Evolutionary conservation across 2,329 filamentous ascomycete species (phyloP).

Genomic region (Aspergillus terreus): DNA sequence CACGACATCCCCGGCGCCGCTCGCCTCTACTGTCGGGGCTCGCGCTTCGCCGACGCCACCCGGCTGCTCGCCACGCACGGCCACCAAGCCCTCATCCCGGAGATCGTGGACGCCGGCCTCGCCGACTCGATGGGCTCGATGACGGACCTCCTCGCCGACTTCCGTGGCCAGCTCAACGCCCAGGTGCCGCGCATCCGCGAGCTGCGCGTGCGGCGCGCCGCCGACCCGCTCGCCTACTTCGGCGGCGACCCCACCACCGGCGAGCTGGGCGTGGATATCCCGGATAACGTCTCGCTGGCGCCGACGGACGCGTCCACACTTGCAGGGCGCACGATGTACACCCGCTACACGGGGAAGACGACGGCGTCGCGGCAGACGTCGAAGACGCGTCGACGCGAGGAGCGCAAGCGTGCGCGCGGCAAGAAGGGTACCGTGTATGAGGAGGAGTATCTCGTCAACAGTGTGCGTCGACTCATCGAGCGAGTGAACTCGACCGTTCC

Average conservation of each 20-base stretch:
- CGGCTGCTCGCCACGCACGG: conserved; percentile 65
- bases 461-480: conserved; percentile 76
- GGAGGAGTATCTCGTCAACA: conserved; percentile 93
- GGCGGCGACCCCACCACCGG: conserved; percentile 65
- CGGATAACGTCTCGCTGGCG: conserved; percentile 88
- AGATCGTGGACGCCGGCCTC: conserved; percentile 72
- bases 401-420: conserved; percentile 88
- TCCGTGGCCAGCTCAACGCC: conserved; percentile 75
- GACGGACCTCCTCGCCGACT: conserved; percentile 91
- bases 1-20: conserved; percentile 66
- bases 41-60: conserved; percentile 83
- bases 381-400: conserved; percentile 84
- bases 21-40: conserved; percentile 78
- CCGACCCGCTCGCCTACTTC: conserved; percentile 85
- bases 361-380: conserved; percentile 67
- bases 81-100: conserved; percentile 60
- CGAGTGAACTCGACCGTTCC: conserved; percentile 68
- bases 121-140: conserved; percentile 75
- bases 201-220: conserved; percentile 72
- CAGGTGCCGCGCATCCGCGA: conserved; percentile 85
- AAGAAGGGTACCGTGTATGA: conserved; percentile 98
- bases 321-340: conserved; percentile 80
- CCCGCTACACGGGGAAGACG: conserved; percentile 65
- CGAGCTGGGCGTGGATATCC: conserved; percentile 63
- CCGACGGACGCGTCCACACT: conserved; percentile 78